Evolutionary conservation across 306 rosid species (phyloP), one percentile per base, ranked within the genome.

Genomic region (Begonia peltatifolia): DNA sequence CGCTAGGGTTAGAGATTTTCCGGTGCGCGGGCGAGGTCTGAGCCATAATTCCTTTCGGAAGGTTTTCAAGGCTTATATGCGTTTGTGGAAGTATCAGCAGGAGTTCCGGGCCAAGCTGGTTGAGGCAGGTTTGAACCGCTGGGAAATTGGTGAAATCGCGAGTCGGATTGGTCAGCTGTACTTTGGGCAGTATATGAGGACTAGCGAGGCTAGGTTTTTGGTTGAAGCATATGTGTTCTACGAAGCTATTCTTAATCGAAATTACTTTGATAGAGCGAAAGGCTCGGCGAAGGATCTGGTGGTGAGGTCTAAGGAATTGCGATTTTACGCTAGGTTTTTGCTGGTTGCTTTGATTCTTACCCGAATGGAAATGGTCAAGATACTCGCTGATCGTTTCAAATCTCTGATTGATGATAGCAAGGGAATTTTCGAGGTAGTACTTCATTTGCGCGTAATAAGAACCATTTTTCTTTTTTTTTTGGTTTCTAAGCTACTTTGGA

Each of bases 121-220:
- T 11, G 74, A 68, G 74, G 66, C 79, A 53, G 99, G 99, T 6
- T 74, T 92, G 17, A 77, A 74, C 59, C 99, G 99, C n/a, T 92
- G 89, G 94, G 99, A 92, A 78, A 81, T 87, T 71, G 99, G 96
- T 50, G 99, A 87, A 88, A 87, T 92, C 83, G 96, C 99, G 6
- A 87, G 96, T 71, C 87, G 96, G 76, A 86, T 92, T 74, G 96
- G 96, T 10, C 96, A 92, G 74, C 78, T 92, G 20, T 92, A 87
- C 87, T 92, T 81, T 64, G 83, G 94, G 4, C 99, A 92, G 80
- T 92, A 92, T 63, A 75, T 83, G 87, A 68, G 99, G 72, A 87
- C 80, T 44, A 92, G 96, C 64, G 87, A 92, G 73, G 75, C 78
- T 16, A 79, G 87, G 66, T 92, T 83, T 68, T 64, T 92, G 52